Conservation (phyloP, 1,284 basidiomycete genomes). For the Ganoderma sinense region DNA sequence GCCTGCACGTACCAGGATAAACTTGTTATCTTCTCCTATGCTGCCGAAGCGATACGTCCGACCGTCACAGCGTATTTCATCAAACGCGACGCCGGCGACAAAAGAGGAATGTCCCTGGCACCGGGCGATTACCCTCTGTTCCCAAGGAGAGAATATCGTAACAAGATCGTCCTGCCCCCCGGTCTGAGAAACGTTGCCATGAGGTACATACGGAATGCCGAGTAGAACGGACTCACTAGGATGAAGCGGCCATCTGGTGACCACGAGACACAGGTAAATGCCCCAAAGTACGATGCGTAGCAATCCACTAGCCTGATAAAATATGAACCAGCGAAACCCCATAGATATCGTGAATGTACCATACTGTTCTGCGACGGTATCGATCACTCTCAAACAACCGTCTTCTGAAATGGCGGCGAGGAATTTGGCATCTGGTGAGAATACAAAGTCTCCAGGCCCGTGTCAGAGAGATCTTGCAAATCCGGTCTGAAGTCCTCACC, state of each 20-base stretch:
- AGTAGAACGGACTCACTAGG: slow-evolving; percentile 56
- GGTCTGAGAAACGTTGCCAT: slow-evolving; percentile 49
- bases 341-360: slow-evolving; percentile 36
- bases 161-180: slow-evolving; percentile 95
- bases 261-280: slow-evolving; percentile 91
- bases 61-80: slow-evolving; percentile 85
- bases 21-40: slow-evolving; percentile 93
- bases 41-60: slow-evolving; percentile 91
- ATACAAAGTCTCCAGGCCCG: slow-evolving; percentile 76
- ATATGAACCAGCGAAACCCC: slow-evolving; percentile 16
- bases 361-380: slow-evolving; percentile 85
- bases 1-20: slow-evolving; percentile 71
- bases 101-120: slow-evolving; percentile 98
- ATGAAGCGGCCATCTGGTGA: slow-evolving; percentile 95
- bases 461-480: slow-evolving; percentile 9
- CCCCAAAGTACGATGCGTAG: slow-evolving; percentile 92
- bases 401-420: slow-evolving; percentile 90
- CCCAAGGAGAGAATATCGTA: slow-evolving; percentile 92
- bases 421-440: slow-evolving; percentile 89
- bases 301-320: slow-evolving; percentile 79
- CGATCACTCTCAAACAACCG: slow-evolving; percentile 87
- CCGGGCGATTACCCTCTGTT: slow-evolving; percentile 92
- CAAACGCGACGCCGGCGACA: slow-evolving; percentile 90
- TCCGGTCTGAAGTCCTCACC: slow-evolving; percentile 53
- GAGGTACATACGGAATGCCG: not conserved